These are phyloP conservation scores for button mushroom (Agaricus bisporus) DNA, from an alignment of 768 basidiomycete genomes.

Conservation along the genomic window DNA sequence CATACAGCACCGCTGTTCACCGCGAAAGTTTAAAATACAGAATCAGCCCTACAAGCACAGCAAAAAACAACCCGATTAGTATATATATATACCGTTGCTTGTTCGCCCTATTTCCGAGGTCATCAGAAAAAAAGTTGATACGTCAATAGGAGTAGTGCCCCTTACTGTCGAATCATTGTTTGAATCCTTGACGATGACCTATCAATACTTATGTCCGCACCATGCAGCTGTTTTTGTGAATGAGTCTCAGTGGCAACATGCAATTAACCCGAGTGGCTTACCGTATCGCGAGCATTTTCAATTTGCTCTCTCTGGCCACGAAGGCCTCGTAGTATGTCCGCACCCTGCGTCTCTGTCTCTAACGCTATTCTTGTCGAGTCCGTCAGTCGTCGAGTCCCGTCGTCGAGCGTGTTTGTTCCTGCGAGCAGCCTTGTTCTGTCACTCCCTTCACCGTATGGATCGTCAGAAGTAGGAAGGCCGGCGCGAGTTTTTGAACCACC, in stretches of 20 bases:
- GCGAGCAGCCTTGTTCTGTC: conserved; percentile 69
- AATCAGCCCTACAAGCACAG: conserved; percentile 67
- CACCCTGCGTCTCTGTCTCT: conserved; percentile 87
- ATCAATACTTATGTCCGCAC: conserved; percentile 81
- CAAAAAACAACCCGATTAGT: conserved; percentile 71
- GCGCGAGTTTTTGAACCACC: conserved; percentile 15
- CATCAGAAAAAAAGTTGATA: background rate
- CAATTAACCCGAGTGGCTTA: conserved; percentile 26
- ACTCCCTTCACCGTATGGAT: conserved; percentile 60
- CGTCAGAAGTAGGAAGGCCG: conserved; percentile 42
- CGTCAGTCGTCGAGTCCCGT: conserved; percentile 66
- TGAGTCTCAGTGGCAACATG: background rate
- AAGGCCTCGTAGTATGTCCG: conserved; percentile 78
- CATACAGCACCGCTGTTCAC: conserved; percentile 6
- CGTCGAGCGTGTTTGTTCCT: conserved; percentile 66
- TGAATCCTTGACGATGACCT: conserved; percentile 84
- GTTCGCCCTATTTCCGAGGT: conserved; percentile 61
- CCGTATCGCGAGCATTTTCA: conserved; percentile 80
- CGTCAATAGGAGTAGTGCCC: background rate
- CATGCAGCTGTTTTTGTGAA: conserved; percentile 46
- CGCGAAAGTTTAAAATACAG: conserved; percentile 53
- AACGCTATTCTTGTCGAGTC: conserved; percentile 85
- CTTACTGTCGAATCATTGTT: conserved; percentile 85
- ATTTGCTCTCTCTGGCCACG: conserved; percentile 86
- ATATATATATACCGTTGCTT: conserved; percentile 79